Base-by-base conservation (phyloP, 1,284 basidiomycete species). In the Trametes pubescens region DNA sequence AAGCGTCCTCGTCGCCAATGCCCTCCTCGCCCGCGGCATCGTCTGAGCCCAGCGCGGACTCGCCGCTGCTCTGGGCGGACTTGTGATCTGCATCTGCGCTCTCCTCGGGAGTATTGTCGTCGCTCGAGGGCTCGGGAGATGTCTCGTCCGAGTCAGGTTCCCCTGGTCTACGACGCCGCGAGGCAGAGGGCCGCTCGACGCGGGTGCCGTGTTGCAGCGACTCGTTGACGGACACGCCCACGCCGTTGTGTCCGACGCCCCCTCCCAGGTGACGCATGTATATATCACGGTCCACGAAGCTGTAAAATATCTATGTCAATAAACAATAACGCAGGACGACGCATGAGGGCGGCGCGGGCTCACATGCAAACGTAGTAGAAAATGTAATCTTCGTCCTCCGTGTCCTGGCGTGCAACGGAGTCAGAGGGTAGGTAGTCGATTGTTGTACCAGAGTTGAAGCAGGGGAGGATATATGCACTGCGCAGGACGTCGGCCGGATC, bases 191-290 rank as follows among this genome's bases (percentile, higher is more conserved):
- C 5, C 37, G 37, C 11, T 38, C 37, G 37, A 38, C 11, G 4
- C 37, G 37, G 5, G 37, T 38, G 14, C 37, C n/a, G 43, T 44
- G 43, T 4, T 2, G 7, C 3, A 7, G n/a, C 16, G 47, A 48
- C 2, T 26, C 8, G 3, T 48, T 9, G 22, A 48, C 4, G 2
- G 22, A 26, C 2, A 29, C 22, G 2, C 49, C 49, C 5, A 51
- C 14, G 16, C 49, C 49, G 14, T 13, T 40, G 29, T 65, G 63
- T 7, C 43, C 64, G 9, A 67, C 61, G 14, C 51, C 60, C 1
- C 64, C 16, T 21, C 54, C 63, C 16, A 87, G 72, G 77, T 87
- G 32, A 1, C 40, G 52, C 59, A 60, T 65, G 51, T 54, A 61
- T 40, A 61, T 57, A 21, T 65, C 59, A 1, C 63, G 32, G 38